These are phyloP conservation scores for Pseudozyma hubeiensis DNA, from an alignment of 1,284 basidiomycete genomes.

Conservation along the genomic window DNA sequence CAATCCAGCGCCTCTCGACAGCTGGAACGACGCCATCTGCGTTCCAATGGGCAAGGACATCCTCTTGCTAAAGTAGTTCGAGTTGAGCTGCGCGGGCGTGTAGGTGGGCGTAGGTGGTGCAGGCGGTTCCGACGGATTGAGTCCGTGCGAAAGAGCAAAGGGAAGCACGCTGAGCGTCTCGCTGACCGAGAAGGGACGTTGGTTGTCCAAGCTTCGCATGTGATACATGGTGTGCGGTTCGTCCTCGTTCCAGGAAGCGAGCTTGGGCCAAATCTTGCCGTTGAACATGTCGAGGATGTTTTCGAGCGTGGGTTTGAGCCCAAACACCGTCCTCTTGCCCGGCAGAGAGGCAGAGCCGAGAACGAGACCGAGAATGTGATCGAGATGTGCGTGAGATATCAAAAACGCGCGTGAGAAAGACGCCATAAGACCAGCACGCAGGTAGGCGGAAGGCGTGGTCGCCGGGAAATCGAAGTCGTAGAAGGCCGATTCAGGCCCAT, in stretches of 20 bases:
- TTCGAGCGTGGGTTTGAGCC: conserved; percentile 75
- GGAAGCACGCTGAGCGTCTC: conserved; percentile 52
- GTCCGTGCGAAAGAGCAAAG: conserved; percentile 59
- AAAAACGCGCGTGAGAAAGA: conserved; percentile 69
- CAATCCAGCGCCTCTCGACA: conserved; percentile 15
- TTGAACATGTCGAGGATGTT: conserved; percentile 81
- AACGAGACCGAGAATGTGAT: conserved; percentile 81
- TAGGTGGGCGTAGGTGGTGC: conserved; percentile 60
- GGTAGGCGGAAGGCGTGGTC: conserved; percentile 41
- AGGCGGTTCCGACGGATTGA: conserved; percentile 52
- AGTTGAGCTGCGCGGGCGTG: conserved; percentile 31
- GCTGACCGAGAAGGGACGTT: conserved; percentile 36
- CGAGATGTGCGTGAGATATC: conserved; percentile 83
- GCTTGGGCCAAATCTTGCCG: conserved; percentile 82
- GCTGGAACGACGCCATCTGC: conserved; percentile 43
- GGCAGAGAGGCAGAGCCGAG: conserved; percentile 78
- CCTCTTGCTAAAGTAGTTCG: conserved; percentile 56
- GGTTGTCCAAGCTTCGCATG: conserved; percentile 59
- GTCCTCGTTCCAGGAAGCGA: conserved; percentile 78
- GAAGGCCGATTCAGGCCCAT: conserved; percentile 57
- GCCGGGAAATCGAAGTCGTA: conserved; percentile 56
- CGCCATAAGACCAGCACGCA: conserved; percentile 61
- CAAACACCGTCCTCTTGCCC: conserved; percentile 78
- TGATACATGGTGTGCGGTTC: conserved; percentile 62
- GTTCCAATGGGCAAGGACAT: conserved; percentile 56